phyloP scores from a whole-genome alignment of 371 early-diverging fungal species.

The Syncephalastrum contaminatum region DNA sequence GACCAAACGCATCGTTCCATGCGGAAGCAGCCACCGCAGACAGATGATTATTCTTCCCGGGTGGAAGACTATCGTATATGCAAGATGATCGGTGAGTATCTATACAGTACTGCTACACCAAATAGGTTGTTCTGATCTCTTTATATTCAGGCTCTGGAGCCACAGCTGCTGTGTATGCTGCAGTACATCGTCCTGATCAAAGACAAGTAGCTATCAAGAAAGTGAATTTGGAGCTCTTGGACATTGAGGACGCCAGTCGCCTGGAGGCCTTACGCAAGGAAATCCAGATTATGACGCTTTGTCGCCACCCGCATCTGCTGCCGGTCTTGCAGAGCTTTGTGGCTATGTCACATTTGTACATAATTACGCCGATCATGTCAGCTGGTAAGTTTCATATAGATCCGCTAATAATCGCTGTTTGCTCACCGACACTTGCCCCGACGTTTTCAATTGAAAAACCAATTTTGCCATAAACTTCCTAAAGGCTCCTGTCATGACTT shows the following conservation, averaged over 20 bases:
- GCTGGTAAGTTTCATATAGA: constrained; percentile 41
- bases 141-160: constrained; percentile 35
- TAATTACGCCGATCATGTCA: constrained; percentile 68
- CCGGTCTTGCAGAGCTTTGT: constrained; percentile 70
- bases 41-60: constrained; percentile 8
- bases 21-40: neutral
- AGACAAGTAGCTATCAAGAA: constrained; percentile 41
- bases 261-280: constrained; percentile 51
- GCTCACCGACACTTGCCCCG: no score
- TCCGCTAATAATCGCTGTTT: constrained; percentile 4
- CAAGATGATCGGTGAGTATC: constrained; percentile 11
- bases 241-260: constrained; percentile 17
- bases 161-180: constrained; percentile 41
- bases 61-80: constrained; percentile 11
- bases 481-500: constrained; percentile 45
- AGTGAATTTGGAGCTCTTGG: constrained; percentile 30
- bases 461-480: neutral
- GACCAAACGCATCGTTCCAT: no score
- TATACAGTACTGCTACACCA: neutral
- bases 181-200: constrained; percentile 28
- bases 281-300: constrained; percentile 75
- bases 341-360: constrained; percentile 52
- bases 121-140: neutral
- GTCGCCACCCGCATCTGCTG: constrained; percentile 65
- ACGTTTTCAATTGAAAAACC: no score